Percentiles rank a stretch among this genome's conserved stretches.
Conservation (phyloP, 306 rosid genomes). For the Cicer cuneatum region DNA sequence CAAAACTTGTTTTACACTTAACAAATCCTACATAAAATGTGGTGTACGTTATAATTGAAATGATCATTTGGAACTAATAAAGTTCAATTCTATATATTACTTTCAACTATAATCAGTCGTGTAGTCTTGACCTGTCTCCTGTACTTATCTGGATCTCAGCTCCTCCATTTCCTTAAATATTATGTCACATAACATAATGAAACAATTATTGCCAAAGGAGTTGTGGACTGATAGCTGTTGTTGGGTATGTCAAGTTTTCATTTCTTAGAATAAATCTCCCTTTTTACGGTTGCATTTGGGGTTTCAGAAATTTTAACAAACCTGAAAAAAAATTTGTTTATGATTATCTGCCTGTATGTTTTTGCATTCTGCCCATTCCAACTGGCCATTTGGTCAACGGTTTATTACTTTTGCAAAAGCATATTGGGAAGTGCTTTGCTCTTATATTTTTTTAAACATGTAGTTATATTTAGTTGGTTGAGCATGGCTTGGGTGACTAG, state of each 20-base stretch:
- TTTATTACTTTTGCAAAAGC: neutral
- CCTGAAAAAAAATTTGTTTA: constrained; percentile 4
- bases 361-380: constrained; percentile 3
- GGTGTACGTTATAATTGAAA: neutral
- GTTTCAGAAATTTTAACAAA: constrained; percentile 26
- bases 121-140: neutral
- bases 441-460: neutral
- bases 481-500: constrained; percentile 30
- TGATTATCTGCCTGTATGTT: constrained; percentile 4
- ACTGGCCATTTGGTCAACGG: constrained; percentile 5
- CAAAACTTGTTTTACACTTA: constrained; percentile 26
- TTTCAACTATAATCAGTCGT: neutral
- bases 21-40: neutral
- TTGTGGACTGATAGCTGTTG: constrained; percentile 21
- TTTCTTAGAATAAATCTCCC: constrained; percentile 4
- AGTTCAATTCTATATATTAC: neutral
- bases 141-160: neutral
- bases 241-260: neutral
- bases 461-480: neutral
- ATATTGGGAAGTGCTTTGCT: neutral
- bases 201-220: constrained; percentile 8
- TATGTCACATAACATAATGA: constrained; percentile 17
- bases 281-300: constrained; percentile 16
- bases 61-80: constrained; percentile 23
- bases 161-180: constrained; percentile 16